Percentiles rank a stretch among this genome's conserved stretches.
Conservation (phyloP, 345 rosid genomes). For the Syzygium jambos region DNA sequence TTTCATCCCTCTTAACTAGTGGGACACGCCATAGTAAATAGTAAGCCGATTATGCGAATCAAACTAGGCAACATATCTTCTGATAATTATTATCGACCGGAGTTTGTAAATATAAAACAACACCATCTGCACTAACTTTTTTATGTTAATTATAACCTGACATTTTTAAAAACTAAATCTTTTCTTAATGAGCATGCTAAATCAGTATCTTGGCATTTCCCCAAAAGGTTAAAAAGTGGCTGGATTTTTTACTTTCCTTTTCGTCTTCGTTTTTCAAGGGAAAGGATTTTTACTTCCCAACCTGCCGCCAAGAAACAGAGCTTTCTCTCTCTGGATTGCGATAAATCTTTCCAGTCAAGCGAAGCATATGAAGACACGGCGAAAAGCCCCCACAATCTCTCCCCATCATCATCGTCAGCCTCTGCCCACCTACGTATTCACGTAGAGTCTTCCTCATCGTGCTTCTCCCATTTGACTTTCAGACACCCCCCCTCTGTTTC, state of each 20-base stretch:
- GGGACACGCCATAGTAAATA: not conserved
- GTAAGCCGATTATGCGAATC: not conserved
- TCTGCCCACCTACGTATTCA: not conserved
- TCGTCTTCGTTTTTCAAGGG: not conserved
- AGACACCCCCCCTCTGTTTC: not conserved
- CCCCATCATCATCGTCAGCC: not conserved
- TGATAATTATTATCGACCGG: not conserved
- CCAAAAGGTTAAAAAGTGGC: not conserved
- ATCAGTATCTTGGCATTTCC: not conserved
- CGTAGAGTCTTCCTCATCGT: not conserved
- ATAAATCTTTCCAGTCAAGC: not conserved
- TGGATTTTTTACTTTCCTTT: not conserved
- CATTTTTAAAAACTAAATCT: not conserved
- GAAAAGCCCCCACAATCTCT: not conserved
- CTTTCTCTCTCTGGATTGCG: not conserved
- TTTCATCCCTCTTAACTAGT: too few species aligned
- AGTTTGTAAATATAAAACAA: not conserved
- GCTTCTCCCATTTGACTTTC: not conserved
- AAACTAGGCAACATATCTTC: not conserved
- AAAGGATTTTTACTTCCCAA: not conserved
- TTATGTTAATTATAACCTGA: accelerated
- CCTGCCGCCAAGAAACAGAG: not conserved
- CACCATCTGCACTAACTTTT: not conserved
- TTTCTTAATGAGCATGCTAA: not conserved
- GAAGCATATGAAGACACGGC: not conserved